A percentile compares a stretch with the other conserved stretches of the same genome.
These are phyloP conservation scores for Croton laevigatus DNA, from an alignment of 441 rosid genomes.

Conservation along the genomic window DNA sequence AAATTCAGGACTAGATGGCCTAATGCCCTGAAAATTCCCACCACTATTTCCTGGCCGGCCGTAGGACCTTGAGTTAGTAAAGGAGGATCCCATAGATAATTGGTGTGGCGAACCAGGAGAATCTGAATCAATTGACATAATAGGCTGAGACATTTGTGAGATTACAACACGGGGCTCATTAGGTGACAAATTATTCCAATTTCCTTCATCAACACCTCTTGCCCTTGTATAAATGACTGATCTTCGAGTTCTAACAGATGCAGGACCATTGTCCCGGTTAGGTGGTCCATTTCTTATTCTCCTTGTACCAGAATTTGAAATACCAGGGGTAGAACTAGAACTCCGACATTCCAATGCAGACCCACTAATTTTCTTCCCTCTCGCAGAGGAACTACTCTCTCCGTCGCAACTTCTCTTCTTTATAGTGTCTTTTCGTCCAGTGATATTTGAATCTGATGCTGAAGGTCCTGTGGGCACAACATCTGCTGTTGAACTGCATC, in stretches of 20 bases:
- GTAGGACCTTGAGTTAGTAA: constrained; percentile 28
- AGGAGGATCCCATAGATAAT: constrained; percentile 35
- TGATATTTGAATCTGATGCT: constrained; percentile 45
- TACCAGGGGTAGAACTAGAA: constrained; percentile 40
- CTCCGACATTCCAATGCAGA: constrained; percentile 39
- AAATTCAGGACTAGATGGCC: constrained; percentile 56
- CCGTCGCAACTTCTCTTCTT: constrained; percentile 54
- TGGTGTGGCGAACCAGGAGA: constrained; percentile 35
- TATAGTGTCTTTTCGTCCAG: constrained; percentile 35
- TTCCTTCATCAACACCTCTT: constrained; percentile 48
- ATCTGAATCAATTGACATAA: constrained; percentile 38
- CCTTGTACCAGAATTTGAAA: constrained; percentile 63
- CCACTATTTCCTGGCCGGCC: constrained; percentile 35
- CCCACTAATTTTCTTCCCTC: constrained; percentile 54
- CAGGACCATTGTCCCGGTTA: constrained; percentile 39
- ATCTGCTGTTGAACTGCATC: constrained; percentile 57
- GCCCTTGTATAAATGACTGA: constrained; percentile 36
- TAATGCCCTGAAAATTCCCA: constrained; percentile 38
- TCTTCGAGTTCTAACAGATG: constrained; percentile 56
- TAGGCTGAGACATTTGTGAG: constrained; percentile 46
- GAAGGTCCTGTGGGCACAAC: constrained; percentile 49
- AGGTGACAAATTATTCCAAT: constrained; percentile 37
- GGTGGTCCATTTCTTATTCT: constrained; percentile 42
- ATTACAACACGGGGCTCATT: constrained; percentile 32
- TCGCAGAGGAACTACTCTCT: constrained; percentile 61